These are phyloP conservation scores for Neurospora sp. DNA, from an alignment of 495 filamentous ascomycete species.

Conservation along the genomic window DNA sequence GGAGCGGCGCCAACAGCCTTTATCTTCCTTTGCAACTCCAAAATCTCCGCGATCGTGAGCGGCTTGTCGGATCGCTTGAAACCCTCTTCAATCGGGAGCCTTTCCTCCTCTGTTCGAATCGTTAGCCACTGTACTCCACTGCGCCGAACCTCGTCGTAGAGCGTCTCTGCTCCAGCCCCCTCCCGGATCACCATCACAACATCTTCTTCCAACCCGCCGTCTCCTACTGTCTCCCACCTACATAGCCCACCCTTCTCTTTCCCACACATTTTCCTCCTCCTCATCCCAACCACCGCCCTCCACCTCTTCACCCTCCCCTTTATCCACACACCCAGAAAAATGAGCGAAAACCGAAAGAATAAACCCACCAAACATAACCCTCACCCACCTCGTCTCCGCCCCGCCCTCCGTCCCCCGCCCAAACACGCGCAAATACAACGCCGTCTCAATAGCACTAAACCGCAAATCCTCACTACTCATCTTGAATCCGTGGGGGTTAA, in stretches of 20 bases:
- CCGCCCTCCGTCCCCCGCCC: slow-evolving; percentile 12
- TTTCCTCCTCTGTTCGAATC: slow-evolving; percentile 13
- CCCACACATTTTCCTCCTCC: background rate
- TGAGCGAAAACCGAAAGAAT: background rate
- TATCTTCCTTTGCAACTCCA: slow-evolving; percentile 17
- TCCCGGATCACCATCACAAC: background rate
- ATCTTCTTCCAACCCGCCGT: background rate
- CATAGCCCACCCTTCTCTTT: background rate
- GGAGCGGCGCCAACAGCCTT: background rate
- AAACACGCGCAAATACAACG: slow-evolving; percentile 21
- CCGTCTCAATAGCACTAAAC: slow-evolving; percentile 19
- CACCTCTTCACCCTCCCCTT: background rate
- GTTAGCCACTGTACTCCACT: background rate
- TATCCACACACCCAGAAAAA: background rate
- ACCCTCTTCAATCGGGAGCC: slow-evolving; percentile 21
- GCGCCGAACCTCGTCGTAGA: background rate
- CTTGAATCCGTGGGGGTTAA: slow-evolving; percentile 16
- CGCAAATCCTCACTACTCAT: slow-evolving; percentile 7
- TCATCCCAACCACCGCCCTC: background rate
- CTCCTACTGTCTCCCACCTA: background rate
- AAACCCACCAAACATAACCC: slow-evolving; percentile 18
- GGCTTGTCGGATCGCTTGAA: slow-evolving; percentile 13
- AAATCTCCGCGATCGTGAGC: slow-evolving; percentile 11
- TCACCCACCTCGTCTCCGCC: slow-evolving; percentile 17
- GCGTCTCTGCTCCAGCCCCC: background rate